phyloP scores from a whole-genome alignment of 1,284 basidiomycete species.

The Agaricales sp. region DNA sequence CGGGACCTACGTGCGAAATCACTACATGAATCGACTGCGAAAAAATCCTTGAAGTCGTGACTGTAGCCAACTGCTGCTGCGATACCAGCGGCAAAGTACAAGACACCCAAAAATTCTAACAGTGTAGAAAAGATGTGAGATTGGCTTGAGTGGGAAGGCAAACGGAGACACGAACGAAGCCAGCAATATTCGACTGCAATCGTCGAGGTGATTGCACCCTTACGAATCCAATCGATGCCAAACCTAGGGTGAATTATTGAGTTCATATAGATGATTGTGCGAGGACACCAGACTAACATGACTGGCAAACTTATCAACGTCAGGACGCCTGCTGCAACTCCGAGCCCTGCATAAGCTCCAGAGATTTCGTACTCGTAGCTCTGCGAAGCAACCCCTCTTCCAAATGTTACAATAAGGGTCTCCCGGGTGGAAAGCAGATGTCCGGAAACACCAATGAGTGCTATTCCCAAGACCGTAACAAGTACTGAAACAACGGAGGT shows the following conservation, averaged over 20 bases:
- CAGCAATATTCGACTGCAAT: constrained; percentile 32
- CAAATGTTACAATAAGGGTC: neutral
- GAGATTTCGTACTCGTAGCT: neutral
- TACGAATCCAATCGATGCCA: constrained; percentile 27
- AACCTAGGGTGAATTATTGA: constrained; percentile 20
- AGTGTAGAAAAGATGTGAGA: neutral
- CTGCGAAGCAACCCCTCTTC: neutral
- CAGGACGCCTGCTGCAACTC: constrained; percentile 28
- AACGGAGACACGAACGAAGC: constrained; percentile 23
- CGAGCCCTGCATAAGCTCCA: neutral
- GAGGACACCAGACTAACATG: constrained; percentile 26
- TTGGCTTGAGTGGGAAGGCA: neutral
- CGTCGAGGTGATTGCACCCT: constrained; percentile 32
- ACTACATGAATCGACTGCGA: too few relatives aligned
- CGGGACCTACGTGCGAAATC: too few relatives aligned
- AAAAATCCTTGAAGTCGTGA: neutral
- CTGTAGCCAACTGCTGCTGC: neutral
- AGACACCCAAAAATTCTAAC: neutral
- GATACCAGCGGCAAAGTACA: neutral
- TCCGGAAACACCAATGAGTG: neutral
- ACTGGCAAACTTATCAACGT: constrained; percentile 33
- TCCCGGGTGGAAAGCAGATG: neutral
- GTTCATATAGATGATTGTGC: neutral
- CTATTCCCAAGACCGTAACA: neutral
- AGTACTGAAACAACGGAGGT: neutral